phyloP scores from a whole-genome alignment of 768 basidiomycete species.

The Termitomyces sp. region DNA sequence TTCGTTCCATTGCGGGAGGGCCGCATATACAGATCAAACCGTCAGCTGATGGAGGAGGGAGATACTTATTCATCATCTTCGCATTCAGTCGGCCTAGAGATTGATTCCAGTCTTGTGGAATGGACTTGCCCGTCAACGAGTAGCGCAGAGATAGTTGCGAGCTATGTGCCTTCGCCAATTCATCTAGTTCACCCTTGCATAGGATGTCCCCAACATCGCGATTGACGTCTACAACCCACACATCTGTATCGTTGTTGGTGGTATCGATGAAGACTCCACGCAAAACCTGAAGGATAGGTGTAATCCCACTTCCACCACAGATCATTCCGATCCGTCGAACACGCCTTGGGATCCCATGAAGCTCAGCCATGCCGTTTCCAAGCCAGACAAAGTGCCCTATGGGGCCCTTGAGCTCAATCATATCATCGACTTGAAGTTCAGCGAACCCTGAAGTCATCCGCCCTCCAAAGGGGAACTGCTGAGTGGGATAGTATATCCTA shows the following conservation, averaged over 20 bases:
- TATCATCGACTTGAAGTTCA: constrained; percentile 41
- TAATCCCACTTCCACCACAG: constrained; percentile 50
- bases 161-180: constrained; percentile 19
- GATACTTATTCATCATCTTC: constrained; percentile 28
- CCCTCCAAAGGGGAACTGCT: constrained; percentile 36
- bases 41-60: constrained; percentile 34
- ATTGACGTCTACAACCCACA: constrained; percentile 47
- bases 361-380: constrained; percentile 30
- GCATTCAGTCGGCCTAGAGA: constrained; percentile 35
- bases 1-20: constrained; percentile 23
- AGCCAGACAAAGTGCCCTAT: constrained; percentile 51
- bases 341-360: constrained; percentile 27
- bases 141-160: constrained; percentile 36
- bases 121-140: constrained; percentile 28
- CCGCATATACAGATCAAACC: constrained; percentile 45
- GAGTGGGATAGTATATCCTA: constrained; percentile 39
- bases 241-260: constrained; percentile 27
- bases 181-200: constrained; percentile 24
- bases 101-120: constrained; percentile 30
- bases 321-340: constrained; percentile 44
- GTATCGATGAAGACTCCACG: constrained; percentile 38
- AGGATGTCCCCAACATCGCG: constrained; percentile 40
- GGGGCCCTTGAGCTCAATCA: constrained; percentile 53
- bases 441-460: constrained; percentile 25
- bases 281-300: constrained; percentile 53